phyloP scores from a whole-genome alignment of 495 filamentous ascomycete genomes.

The Paragyromitra xinjiangensis region DNA sequence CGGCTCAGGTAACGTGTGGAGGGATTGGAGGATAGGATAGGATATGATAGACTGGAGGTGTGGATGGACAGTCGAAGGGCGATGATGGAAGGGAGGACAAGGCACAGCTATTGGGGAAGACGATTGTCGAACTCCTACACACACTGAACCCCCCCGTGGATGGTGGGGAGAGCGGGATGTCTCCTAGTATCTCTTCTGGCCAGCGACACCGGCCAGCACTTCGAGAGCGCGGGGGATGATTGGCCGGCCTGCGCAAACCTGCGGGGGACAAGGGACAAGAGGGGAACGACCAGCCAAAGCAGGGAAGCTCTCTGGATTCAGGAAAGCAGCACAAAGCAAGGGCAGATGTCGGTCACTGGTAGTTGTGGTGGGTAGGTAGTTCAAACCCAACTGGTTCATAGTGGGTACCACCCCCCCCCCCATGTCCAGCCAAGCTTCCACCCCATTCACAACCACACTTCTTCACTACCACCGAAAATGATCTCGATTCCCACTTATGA shows the following conservation, averaged over 20 bases:
- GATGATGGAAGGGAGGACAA: constrained; percentile 12
- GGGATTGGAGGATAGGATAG: background rate
- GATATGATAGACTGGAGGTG: constrained; percentile 1
- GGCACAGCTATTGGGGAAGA: constrained; percentile 31
- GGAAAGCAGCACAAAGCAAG: constrained; percentile 36
- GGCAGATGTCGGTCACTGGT: constrained; percentile 28
- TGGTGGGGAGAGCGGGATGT: constrained; percentile 47
- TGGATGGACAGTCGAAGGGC: constrained; percentile 10
- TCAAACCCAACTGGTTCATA: constrained; percentile 36
- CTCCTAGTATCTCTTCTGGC: constrained; percentile 22
- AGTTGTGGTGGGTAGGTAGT: constrained; percentile 9
- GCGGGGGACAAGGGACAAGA: constrained; percentile 25
- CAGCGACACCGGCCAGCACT: constrained; percentile 38
- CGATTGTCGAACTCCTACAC: background rate
- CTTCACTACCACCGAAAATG: constrained; percentile 32
- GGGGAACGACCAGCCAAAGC: constrained; percentile 44
- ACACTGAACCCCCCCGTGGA: background rate
- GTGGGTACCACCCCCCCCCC: background rate
- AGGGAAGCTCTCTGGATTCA: constrained; percentile 40
- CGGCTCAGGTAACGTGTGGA: constrained; percentile 32
- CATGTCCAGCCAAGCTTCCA: constrained; percentile 26
- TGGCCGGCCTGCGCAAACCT: constrained; percentile 30
- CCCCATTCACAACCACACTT: constrained; percentile 7
- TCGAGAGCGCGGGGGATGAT: constrained; percentile 33
- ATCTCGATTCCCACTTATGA: constrained; percentile 53